phyloP scores from a whole-genome alignment of 108 stramenopile genomes.

The Thalassiosira profunda region DNA sequence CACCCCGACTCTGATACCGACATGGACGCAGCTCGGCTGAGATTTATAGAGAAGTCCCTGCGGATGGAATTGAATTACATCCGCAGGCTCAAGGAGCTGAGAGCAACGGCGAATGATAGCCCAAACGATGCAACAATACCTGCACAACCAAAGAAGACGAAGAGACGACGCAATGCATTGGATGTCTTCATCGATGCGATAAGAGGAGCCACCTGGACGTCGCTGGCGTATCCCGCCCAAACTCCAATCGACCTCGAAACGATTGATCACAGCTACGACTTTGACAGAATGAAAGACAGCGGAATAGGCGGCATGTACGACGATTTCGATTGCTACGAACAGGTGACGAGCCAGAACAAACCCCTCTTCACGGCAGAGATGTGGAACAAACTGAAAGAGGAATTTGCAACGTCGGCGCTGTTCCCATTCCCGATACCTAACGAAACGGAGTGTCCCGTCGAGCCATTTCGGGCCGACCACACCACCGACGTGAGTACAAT shows the following conservation, averaged over 20 bases:
- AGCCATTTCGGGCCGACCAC: no score
- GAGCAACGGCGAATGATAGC: not conserved
- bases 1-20: no score
- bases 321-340: not conserved
- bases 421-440: constrained; percentile 1
- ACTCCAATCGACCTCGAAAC: no score
- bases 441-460: not conserved
- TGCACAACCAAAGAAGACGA: not conserved
- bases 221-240: no score
- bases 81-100: not conserved
- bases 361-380: not conserved
- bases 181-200: not conserved
- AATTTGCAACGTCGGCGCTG: not conserved
- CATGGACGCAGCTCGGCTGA: not conserved
- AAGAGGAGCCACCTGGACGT: no score
- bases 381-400: not conserved
- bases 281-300: constrained; percentile 1
- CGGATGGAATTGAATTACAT: constrained; percentile 2
- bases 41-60: not conserved
- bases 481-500: no score
- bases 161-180: not conserved
- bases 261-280: constrained; percentile 8
- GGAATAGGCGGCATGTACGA: not conserved
- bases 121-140: no score
- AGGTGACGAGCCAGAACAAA: not conserved